Base-by-base conservation (phyloP, 169 alveolate species). In the Plasmodium gallinaceum region DNA sequence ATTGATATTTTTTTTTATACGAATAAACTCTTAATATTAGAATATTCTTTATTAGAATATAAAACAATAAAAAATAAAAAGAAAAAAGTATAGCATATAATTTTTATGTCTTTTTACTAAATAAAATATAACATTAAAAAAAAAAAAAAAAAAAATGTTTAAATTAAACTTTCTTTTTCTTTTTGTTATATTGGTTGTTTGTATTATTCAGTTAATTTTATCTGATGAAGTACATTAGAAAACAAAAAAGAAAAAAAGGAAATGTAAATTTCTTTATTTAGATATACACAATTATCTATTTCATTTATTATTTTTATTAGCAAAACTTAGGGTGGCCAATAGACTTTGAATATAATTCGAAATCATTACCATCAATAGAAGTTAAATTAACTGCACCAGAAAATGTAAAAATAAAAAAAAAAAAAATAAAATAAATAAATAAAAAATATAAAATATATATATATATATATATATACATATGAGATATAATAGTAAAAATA, bases 331-430 rank as follows among this genome's bases (percentile, higher is more conserved):
- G 76, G 5, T 78, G 89, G 89, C 60, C 89, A 18, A 78, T 52
- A 48, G 89, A 78, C 20, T 78, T 24, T 70, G 76, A 78, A 43
- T 78, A 68, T 37, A 74, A 88, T 46, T 92, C 96, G n/a, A 89
- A 91, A 75, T 87, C 94, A 42, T 73, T 92, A 69, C 96, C 96
- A 26, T 93, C 96, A 18, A 93, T 93, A 54, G 96, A 93, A 93
- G 93, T 93, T 39, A 93, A 93, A 88, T 80, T 93, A 26, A 78
- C 94, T 52, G 95, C 96, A 10, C 96, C 96, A 22, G 95, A 93
- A 83, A 92, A 93, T 72, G 96, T 93, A 37, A 66, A 91, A 26
- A 58, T 22, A 78, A 78, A 48, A n/a, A 76, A 46, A 18, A 45
- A 51, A 6, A 51, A 51, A 51, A 46, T n/a, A 46, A 46, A 46